phyloP scores from a whole-genome alignment of 345 rosid genomes.

The Ceriops tagal region DNA sequence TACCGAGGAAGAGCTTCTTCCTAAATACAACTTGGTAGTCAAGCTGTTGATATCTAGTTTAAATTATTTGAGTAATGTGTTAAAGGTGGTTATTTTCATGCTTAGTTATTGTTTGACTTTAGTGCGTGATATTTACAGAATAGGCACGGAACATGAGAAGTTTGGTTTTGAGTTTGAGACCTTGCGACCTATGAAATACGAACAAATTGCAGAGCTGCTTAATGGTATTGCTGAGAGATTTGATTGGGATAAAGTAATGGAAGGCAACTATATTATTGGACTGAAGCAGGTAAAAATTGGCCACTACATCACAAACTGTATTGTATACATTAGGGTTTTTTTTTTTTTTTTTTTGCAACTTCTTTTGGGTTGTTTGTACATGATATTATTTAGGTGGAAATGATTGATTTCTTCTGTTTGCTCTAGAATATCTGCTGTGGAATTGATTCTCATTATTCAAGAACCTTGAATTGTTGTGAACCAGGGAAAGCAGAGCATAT shows the following conservation, averaged over 20 bases:
- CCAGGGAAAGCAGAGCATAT: conserved; percentile 98
- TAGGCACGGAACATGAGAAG: conserved; percentile 98
- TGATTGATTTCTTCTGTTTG: neutral
- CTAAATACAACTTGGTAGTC: neutral
- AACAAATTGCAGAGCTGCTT: conserved; percentile 86
- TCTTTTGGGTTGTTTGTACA: conserved; percentile 10
- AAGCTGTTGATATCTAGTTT: neutral
- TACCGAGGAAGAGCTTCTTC: neutral
- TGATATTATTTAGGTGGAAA: neutral
- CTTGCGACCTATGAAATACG: conserved; percentile 83
- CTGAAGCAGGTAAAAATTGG: conserved; percentile 71
- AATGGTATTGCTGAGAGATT: conserved; percentile 96
- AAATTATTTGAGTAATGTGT: neutral
- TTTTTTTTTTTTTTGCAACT: neutral
- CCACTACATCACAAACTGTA: neutral
- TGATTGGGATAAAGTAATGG: conserved; percentile 96
- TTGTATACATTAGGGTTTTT: neutral
- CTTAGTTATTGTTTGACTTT: conserved; percentile 7
- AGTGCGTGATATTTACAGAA: conserved; percentile 45
- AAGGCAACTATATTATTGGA: conserved; percentile 83
- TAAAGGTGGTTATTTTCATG: neutral
- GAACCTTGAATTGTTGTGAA: conserved; percentile 17
- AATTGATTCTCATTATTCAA: too few species aligned
- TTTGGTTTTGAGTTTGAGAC: conserved; percentile 87
- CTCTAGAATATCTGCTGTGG: neutral